These are phyloP conservation scores for Chaetomium strumarium DNA, from an alignment of 2,329 filamentous ascomycete genomes.

Conservation along the genomic window DNA sequence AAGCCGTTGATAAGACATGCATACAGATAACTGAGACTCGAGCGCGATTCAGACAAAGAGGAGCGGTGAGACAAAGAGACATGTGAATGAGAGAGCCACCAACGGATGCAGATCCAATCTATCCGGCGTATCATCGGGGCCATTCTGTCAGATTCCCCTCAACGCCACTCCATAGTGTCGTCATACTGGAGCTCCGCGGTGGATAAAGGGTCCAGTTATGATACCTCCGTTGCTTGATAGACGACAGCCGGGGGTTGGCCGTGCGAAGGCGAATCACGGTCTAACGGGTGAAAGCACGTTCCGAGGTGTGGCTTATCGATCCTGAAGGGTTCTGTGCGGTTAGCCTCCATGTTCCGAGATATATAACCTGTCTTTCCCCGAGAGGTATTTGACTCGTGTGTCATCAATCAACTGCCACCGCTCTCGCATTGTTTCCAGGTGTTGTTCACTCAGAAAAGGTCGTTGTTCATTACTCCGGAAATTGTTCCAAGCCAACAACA, in stretches of 20 bases:
- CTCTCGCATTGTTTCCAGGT: no score
- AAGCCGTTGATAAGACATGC: not conserved
- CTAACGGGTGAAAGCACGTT: not conserved
- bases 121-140: not conserved
- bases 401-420: no score
- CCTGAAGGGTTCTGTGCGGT: no score
- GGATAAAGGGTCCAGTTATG: conserved; percentile 7
- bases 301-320: not conserved
- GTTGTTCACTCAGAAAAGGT: not conserved
- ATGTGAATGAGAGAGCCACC: not conserved
- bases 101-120: no score
- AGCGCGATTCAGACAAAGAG: not conserved
- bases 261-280: not conserved
- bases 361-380: not conserved
- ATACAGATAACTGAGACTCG: not conserved
- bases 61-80: not conserved
- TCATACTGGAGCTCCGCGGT: conserved; percentile 10
- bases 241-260: not conserved
- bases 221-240: conserved; percentile 3
- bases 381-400: not conserved
- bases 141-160: conserved; percentile 1
- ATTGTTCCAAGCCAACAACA: not conserved
- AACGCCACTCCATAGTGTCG: conserved; percentile 11
- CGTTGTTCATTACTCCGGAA: not conserved
- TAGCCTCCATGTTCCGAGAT: not conserved